Evolutionary conservation across 768 basidiomycete genomes (phyloP).

Genomic region (Boletus patriciae): DNA sequence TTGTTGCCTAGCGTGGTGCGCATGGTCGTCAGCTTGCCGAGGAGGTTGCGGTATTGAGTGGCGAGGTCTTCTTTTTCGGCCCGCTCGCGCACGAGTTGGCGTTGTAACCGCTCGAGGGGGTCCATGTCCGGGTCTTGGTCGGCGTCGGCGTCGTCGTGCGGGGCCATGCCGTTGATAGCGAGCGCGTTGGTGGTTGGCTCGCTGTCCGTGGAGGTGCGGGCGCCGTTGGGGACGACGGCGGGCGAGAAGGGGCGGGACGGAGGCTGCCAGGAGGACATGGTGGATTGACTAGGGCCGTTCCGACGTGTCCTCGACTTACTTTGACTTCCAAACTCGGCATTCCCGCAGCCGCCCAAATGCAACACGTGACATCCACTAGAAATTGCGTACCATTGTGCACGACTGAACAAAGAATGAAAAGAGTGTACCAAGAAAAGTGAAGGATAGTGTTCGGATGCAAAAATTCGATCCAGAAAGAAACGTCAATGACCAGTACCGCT

Average conservation of each 20-base stretch:
- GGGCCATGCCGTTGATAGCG: conserved; percentile 36
- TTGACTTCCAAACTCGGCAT: conserved; percentile 12
- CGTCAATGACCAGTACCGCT: not conserved
- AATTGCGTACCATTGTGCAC: not conserved
- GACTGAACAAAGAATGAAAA: not conserved
- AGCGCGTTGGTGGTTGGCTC: conserved; percentile 36
- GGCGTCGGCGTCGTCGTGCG: conserved; percentile 39
- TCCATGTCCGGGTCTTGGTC: conserved; percentile 47
- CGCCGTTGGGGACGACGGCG: conserved; percentile 13
- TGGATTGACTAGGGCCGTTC: not conserved
- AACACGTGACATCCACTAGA: conserved; percentile 12
- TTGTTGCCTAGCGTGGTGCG: conserved; percentile 91
- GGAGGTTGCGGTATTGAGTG: conserved; percentile 79
- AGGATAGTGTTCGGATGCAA: not conserved
- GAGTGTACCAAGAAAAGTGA: not conserved
- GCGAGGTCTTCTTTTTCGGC: conserved; percentile 90
- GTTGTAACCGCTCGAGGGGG: conserved; percentile 59
- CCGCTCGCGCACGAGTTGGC: conserved; percentile 70
- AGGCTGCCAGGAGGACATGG: conserved; percentile 26
- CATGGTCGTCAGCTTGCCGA: conserved; percentile 91
- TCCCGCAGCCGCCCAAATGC: not conserved
- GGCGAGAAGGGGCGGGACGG: conserved; percentile 36
- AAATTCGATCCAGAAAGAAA: not conserved
- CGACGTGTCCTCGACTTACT: conserved; percentile 7
- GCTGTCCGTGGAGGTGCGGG: conserved; percentile 44